Evolutionary conservation across 2,329 filamentous ascomycete species (phyloP).

Genomic region (Ceratocystis diversiconidia): DNA sequence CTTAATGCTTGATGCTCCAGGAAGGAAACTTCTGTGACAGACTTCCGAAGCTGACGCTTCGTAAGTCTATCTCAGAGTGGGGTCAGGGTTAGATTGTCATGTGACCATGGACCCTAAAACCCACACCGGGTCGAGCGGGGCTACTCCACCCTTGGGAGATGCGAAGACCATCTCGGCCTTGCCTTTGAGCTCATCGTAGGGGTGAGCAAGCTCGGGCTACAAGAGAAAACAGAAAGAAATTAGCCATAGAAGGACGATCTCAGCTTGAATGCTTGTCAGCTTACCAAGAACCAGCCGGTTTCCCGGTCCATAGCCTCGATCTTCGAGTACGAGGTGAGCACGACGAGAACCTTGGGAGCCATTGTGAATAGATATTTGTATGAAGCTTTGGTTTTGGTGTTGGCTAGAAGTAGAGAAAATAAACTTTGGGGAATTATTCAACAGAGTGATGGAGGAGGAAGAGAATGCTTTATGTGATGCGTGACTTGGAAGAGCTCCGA

Average conservation of each 20-base stretch:
- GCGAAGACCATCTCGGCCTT: slow-evolving; percentile 42
- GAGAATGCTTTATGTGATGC: not conserved
- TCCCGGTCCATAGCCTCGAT: slow-evolving; percentile 35
- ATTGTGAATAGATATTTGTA: slow-evolving; percentile 24
- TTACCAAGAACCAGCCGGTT: slow-evolving; percentile 59
- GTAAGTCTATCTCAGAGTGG: too few relatives aligned
- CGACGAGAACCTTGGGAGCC: slow-evolving; percentile 51
- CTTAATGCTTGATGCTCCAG: too few relatives aligned
- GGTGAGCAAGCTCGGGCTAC: slow-evolving; percentile 50
- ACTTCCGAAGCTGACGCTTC: too few relatives aligned
- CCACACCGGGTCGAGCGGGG: slow-evolving; percentile 52
- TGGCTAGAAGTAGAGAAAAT: not conserved
- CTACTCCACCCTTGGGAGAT: slow-evolving; percentile 46
- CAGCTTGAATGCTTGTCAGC: slow-evolving; percentile 17
- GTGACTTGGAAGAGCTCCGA: not conserved
- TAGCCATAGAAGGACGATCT: not conserved
- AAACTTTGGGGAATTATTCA: too few relatives aligned
- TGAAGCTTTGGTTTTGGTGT: not conserved
- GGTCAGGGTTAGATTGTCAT: too few relatives aligned
- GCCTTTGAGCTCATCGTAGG: slow-evolving; percentile 42
- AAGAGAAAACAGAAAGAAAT: not conserved
- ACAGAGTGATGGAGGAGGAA: not conserved
- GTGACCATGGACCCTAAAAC: too few relatives aligned
- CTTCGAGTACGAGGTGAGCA: slow-evolving; percentile 49
- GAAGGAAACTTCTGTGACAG: too few relatives aligned